Evolutionary conservation across 441 rosid genomes (phyloP).

Genomic region (Geranium incanum): DNA sequence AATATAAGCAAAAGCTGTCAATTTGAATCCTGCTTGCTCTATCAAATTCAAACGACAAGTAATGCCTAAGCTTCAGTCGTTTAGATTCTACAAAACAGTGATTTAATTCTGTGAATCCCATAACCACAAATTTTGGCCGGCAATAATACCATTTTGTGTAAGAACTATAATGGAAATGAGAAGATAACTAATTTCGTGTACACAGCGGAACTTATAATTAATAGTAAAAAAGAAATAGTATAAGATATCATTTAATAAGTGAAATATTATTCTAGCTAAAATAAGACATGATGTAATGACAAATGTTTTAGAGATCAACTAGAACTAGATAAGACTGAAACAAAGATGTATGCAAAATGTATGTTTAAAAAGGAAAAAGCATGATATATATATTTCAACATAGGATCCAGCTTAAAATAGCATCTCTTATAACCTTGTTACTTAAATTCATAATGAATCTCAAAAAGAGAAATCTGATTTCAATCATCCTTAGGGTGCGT

Average conservation of each 20-base stretch:
- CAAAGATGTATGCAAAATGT: not conserved
- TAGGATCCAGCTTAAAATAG: not conserved
- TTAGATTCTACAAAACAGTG: not conserved
- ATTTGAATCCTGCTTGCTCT: conserved; percentile 8
- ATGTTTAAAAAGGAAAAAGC: not conserved
- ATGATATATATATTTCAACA: not conserved
- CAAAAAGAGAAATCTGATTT: not conserved
- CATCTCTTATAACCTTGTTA: not conserved
- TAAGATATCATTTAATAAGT: not conserved
- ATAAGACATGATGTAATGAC: not conserved
- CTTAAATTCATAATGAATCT: not conserved
- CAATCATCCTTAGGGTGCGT: not conserved
- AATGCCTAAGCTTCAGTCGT: not conserved
- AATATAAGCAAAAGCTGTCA: conserved; percentile 15
- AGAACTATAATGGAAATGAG: not conserved
- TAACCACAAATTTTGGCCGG: not conserved
- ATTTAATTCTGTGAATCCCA: not conserved
- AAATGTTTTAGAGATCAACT: conserved; percentile 3
- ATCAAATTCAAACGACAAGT: not conserved
- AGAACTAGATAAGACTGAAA: not conserved
- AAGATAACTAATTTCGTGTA: not conserved
- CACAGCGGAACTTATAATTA: not conserved
- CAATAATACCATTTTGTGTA: not conserved
- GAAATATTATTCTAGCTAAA: not conserved
- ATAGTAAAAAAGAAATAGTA: not conserved